phyloP scores from a whole-genome alignment of 306 rosid genomes.

The Pueraria montana region DNA sequence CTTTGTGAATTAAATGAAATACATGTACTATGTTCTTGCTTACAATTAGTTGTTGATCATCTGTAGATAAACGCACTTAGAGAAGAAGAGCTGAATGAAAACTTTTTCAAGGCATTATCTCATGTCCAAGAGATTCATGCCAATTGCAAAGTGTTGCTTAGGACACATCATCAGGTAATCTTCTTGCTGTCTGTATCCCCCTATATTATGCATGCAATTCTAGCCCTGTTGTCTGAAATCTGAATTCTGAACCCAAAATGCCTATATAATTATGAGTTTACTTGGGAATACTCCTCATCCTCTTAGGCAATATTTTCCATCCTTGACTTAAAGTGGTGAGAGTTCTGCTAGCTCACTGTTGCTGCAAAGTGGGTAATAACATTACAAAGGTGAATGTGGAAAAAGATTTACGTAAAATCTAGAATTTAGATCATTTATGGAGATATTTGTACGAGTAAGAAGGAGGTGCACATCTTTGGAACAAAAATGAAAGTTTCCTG shows the following conservation, averaged over 20 bases:
- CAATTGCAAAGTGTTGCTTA: slow-evolving; percentile 87
- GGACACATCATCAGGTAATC: slow-evolving; percentile 97
- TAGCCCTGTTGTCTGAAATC: slow-evolving; percentile 3
- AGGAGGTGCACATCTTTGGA: background rate
- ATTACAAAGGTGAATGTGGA: slow-evolving; percentile 11
- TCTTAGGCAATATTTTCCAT: background rate
- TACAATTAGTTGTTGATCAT: slow-evolving; percentile 43
- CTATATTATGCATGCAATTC: slow-evolving; percentile 13
- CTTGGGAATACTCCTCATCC: slow-evolving; percentile 11
- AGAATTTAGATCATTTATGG: slow-evolving; percentile 3
- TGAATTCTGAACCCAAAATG: slow-evolving; percentile 34
- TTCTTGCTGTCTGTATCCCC: slow-evolving; percentile 20
- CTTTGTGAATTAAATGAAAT: slow-evolving; percentile 30
- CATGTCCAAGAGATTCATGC: slow-evolving; percentile 98
- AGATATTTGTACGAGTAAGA: slow-evolving; percentile 15
- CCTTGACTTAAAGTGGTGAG: slow-evolving; percentile 30
- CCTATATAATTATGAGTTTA: slow-evolving; percentile 35
- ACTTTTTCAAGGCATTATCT: slow-evolving; percentile 90
- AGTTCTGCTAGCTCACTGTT: slow-evolving; percentile 22
- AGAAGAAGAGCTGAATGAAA: slow-evolving; percentile 82
- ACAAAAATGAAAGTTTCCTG: slow-evolving; percentile 18
- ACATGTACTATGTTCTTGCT: slow-evolving; percentile 25
- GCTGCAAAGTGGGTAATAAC: slow-evolving; percentile 7
- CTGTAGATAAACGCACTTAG: slow-evolving; percentile 82
- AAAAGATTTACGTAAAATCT: slow-evolving; percentile 11